These are phyloP conservation scores for Bathelium albidoporum DNA, from an alignment of 495 filamentous ascomycete genomes.

Conservation along the genomic window DNA sequence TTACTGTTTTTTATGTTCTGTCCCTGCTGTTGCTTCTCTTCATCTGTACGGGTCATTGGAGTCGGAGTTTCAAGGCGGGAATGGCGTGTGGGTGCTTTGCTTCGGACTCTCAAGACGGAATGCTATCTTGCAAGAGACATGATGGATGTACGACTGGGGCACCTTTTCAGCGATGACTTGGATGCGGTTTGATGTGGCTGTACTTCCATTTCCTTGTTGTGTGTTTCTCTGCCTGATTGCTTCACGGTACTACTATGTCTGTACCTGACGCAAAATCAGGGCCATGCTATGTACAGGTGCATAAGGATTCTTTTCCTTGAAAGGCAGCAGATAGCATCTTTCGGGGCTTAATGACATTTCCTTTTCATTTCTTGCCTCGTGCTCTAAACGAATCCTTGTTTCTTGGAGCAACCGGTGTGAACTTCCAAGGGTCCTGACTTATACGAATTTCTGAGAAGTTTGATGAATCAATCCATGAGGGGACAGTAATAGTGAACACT, in stretches of 20 bases:
- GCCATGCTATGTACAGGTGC: not conserved
- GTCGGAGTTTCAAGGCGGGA: not conserved
- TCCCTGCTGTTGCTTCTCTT: not conserved
- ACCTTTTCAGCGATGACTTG: not conserved
- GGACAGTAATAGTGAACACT: no score
- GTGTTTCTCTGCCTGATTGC: not conserved
- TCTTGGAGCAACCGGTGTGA: no score
- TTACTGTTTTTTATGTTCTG: not conserved
- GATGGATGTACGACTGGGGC: conserved; percentile 1
- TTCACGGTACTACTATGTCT: not conserved
- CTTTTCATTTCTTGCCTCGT: not conserved
- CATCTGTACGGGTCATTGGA: not conserved
- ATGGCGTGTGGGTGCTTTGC: not conserved
- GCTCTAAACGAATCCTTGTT: no score
- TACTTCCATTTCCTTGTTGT: not conserved
- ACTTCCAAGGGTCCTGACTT: no score
- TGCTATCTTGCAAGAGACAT: not conserved
- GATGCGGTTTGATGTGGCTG: not conserved
- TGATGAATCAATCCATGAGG: no score
- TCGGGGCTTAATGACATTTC: not conserved
- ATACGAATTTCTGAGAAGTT: no score
- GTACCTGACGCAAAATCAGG: not conserved
- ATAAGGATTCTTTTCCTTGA: not conserved
- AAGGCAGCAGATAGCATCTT: not conserved
- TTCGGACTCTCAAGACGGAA: not conserved